phyloP scores from a whole-genome alignment of 108 stramenopile species.

The Schizochytrium sp. region DNA sequence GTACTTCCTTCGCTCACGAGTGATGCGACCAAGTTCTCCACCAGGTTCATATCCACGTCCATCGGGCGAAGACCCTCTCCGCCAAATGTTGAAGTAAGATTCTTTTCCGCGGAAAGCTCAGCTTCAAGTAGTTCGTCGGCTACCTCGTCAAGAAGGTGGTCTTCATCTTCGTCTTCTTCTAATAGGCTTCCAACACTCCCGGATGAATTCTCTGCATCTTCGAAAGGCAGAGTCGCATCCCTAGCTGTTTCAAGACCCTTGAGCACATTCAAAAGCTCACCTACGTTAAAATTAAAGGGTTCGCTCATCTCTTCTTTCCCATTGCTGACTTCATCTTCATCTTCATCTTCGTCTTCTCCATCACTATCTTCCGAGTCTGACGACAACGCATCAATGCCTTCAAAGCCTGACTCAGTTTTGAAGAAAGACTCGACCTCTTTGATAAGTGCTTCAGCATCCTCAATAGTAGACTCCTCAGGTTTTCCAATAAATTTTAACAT shows the following conservation, averaged over 20 bases:
- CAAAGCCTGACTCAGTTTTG: conserved; percentile 19
- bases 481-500: neutral
- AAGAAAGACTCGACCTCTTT: neutral
- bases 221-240: too few species aligned
- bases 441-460: neutral
- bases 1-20: neutral
- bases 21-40: neutral
- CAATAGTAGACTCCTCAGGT: neutral
- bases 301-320: too few species aligned
- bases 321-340: neutral
- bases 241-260: too few species aligned
- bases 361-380: neutral
- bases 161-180: neutral
- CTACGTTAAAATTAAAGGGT: too few species aligned
- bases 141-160: neutral
- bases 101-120: conserved; percentile 6
- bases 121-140: conserved; percentile 17
- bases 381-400: neutral
- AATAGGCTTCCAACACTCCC: too few species aligned
- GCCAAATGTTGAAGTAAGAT: conserved; percentile 4
- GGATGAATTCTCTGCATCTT: too few species aligned
- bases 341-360: neutral
- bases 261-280: too few species aligned
- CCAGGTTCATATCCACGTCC: conserved; percentile 24
- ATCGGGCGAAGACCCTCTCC: conserved; percentile 2